Base-by-base conservation (phyloP, 805 yeast species). In the Pichia manshurica region DNA sequence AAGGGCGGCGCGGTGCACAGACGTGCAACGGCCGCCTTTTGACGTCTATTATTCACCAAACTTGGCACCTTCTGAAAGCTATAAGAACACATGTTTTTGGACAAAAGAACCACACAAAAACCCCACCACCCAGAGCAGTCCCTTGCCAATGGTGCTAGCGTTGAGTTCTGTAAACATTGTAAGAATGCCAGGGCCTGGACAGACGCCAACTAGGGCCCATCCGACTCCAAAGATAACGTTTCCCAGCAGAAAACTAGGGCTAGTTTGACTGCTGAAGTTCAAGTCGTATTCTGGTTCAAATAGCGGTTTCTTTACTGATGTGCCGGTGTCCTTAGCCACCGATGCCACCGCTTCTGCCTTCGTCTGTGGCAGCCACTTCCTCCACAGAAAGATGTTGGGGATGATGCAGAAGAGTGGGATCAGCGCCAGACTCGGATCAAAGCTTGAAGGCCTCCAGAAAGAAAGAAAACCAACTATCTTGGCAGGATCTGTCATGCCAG, bases 131-230 rank as follows among this genome's bases (percentile, higher is more conserved):
- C 12, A 46, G 9, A 42, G 12, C 6, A 7, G 56, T 5, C 73
- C 74, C 66, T 4, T 46, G 21, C 8, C 60, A 13, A 16, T 66
- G 66, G 22, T 46, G 43, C 2, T 23, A 3, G 2, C 58, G 8
- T 15, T 31, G 4, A 36, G 23, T 60, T 63, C 60, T 23, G 63
- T 51, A 9, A 62, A 49, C 17, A 60, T 38, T 10, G 66, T 56
- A 1, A 71, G 34, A 0, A 74, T 46, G 0, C 73, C 81, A 15
- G 81, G 79, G 3, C 78, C 81, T 0, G 81, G 81, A 55, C 81
- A 77, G 3, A 74, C 59, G 1, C 81, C 81, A 0, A 69, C 54
- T 2, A 73, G 31, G 0, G 78, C 81, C 81, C 81, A 77, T 0
- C 81, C 81, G 8, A 70, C 13, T 9, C 81, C 81, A 53, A 77